Conservation (phyloP, 2,329 filamentous ascomycete species). For the Xylariaceae sp. region DNA sequence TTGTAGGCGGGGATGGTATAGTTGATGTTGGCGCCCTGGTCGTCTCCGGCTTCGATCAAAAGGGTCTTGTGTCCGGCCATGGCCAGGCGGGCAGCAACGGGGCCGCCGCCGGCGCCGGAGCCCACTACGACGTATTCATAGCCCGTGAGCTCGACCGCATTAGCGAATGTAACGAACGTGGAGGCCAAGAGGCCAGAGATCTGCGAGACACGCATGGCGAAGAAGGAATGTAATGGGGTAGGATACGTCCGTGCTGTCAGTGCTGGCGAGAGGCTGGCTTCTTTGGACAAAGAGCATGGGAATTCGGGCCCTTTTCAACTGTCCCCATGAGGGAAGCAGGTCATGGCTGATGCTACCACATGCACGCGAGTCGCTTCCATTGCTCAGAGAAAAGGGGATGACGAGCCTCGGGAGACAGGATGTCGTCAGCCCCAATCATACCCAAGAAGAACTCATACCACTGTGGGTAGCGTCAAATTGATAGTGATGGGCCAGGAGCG, state of each 20-base stretch:
- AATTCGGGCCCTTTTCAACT: too few species aligned
- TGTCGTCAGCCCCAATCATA: too few species aligned
- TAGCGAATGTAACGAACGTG: background rate
- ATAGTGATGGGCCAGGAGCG: too few species aligned
- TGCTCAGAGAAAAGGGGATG: too few species aligned
- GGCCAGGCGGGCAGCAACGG: slow-evolving; percentile 47
- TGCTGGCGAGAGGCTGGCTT: too few species aligned
- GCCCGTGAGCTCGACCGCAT: background rate
- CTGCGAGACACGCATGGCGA: background rate
- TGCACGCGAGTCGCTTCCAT: too few species aligned
- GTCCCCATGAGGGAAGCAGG: too few species aligned
- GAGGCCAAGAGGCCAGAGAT: background rate
- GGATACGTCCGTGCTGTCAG: background rate
- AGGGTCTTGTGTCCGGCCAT: slow-evolving; percentile 48
- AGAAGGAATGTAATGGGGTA: background rate
- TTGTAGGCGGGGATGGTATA: slow-evolving; percentile 45
- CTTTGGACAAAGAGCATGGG: too few species aligned
- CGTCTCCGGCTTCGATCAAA: slow-evolving; percentile 52
- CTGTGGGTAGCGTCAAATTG: too few species aligned
- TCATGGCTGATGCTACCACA: too few species aligned
- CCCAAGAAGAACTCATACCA: too few species aligned
- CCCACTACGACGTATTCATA: slow-evolving; percentile 41
- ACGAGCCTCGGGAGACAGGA: too few species aligned
- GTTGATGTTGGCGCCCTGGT: slow-evolving; percentile 37
- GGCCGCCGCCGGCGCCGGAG: slow-evolving; percentile 47